A percentile compares a stretch with the other conserved stretches of the same genome.
Conservation (phyloP, 73 alveolate species). For the Stentor coeruleus region DNA sequence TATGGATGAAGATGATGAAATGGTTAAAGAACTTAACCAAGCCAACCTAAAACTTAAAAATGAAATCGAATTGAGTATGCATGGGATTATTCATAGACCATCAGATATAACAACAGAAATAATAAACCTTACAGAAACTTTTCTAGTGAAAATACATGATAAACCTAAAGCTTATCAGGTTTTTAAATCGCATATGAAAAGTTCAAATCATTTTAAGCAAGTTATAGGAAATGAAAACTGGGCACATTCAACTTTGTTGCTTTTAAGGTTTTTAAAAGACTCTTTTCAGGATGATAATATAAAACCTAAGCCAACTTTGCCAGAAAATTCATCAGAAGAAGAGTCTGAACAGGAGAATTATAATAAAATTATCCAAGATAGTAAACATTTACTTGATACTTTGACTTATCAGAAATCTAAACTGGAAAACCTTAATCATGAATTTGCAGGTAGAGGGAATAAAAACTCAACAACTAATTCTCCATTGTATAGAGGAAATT, state of each 20-base stretch:
- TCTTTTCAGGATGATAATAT: background rate
- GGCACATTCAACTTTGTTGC: background rate
- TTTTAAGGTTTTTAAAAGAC: constrained; percentile 1
- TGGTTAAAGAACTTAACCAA: background rate
- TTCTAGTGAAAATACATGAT: background rate
- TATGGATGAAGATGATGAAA: background rate
- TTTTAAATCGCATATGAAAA: background rate
- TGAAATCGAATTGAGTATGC: background rate
- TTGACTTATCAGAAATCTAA: background rate
- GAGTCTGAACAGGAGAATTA: background rate
- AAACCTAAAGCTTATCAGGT: background rate
- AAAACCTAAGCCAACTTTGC: background rate
- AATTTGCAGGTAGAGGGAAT: background rate
- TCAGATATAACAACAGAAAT: background rate
- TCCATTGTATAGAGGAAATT: background rate
- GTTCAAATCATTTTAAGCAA: background rate
- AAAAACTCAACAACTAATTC: background rate
- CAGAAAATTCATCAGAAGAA: background rate
- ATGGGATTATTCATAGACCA: background rate
- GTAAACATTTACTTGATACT: background rate
- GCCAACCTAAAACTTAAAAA: background rate
- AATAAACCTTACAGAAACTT: background rate
- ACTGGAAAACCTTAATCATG: background rate
- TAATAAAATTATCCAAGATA: background rate
- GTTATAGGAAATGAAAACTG: background rate